Percentiles rank a stretch among this genome's conserved stretches.
Evolutionary conservation across 2,329 filamentous ascomycete species (phyloP).

Genomic region (Alternaria conjuncta): DNA sequence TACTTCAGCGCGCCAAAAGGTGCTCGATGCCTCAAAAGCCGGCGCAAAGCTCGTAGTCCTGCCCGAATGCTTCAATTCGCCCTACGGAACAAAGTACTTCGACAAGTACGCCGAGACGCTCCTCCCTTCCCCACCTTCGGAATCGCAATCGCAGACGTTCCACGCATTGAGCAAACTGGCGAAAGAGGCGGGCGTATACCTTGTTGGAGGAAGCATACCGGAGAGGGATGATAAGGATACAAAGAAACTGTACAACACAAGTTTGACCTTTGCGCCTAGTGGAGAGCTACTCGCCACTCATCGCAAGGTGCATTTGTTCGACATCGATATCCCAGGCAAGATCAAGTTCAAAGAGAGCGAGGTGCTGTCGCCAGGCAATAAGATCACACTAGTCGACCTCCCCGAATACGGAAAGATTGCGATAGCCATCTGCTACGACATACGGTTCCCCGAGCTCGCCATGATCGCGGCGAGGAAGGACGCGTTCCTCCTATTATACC

Average conservation of each 20-base stretch:
- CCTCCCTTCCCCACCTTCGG: conserved; percentile 74
- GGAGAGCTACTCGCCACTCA: conserved; percentile 86
- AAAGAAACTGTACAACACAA: conserved; percentile 89
- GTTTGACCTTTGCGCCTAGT: conserved; percentile 77
- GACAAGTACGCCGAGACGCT: conserved; percentile 90
- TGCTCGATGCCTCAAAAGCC: conserved; percentile 75
- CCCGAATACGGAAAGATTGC: conserved; percentile 88
- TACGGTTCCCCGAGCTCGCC: conserved; percentile 93
- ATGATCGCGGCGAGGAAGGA: conserved; percentile 85
- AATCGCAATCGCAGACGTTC: conserved; percentile 78
- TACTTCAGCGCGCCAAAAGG: conserved; percentile 76
- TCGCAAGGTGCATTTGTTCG: conserved; percentile 94
- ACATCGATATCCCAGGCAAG: conserved; percentile 95
- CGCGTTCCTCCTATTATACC: conserved; percentile 89
- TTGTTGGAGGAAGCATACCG: conserved; percentile 92
- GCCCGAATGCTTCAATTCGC: conserved; percentile 98
- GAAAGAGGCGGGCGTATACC: conserved; percentile 76
- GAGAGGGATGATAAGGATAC: conserved; percentile 66
- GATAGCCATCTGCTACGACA: conserved; percentile 95
- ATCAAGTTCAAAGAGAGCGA: conserved; percentile 92
- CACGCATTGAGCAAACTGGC: conserved; percentile 84
- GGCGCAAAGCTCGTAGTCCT: conserved; percentile 90
- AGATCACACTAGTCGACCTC: conserved; percentile 83
- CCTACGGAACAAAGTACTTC: conserved; percentile 92
- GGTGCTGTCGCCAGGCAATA: conserved; percentile 83